phyloP scores from a whole-genome alignment of 805 yeast species.

The Trichomonascus vanleenenianus region DNA sequence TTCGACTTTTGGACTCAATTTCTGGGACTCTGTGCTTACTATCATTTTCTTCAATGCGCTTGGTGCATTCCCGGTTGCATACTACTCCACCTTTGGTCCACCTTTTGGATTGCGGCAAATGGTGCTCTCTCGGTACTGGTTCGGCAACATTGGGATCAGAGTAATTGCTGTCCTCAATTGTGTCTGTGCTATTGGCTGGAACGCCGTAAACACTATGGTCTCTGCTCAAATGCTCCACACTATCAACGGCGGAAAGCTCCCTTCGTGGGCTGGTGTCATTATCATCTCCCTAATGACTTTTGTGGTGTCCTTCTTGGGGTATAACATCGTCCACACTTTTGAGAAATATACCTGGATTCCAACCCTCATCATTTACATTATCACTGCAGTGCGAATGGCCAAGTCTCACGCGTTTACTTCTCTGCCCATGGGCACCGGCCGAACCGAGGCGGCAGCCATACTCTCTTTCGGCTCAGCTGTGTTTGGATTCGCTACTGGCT shows the following conservation, averaged over 20 bases:
- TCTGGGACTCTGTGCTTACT: slow-evolving; percentile 60
- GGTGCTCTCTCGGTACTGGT: slow-evolving; percentile 67
- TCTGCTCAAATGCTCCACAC: slow-evolving; percentile 77
- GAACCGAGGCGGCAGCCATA: slow-evolving; percentile 64
- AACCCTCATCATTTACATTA: slow-evolving; percentile 60
- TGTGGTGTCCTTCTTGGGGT: slow-evolving; percentile 74
- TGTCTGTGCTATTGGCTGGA: slow-evolving; percentile 91
- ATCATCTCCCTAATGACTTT: slow-evolving; percentile 60
- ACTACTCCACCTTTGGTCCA: slow-evolving; percentile 75
- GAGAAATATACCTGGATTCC: slow-evolving; percentile 91
- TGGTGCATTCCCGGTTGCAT: slow-evolving; percentile 76
- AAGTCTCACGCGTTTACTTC: slow-evolving; percentile 55
- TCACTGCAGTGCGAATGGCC: slow-evolving; percentile 69
- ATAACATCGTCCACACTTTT: slow-evolving; percentile 69
- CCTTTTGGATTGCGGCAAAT: slow-evolving; percentile 83
- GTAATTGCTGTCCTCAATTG: slow-evolving; percentile 70
- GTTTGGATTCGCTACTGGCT: slow-evolving; percentile 87
- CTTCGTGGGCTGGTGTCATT: slow-evolving; percentile 88
- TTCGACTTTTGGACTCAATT: slow-evolving; percentile 56
- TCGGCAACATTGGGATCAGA: slow-evolving; percentile 70
- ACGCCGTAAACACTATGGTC: slow-evolving; percentile 85
- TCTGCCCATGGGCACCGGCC: slow-evolving; percentile 49
- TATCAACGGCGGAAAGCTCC: slow-evolving; percentile 57
- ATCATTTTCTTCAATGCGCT: slow-evolving; percentile 67
- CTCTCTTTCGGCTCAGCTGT: slow-evolving; percentile 76